Evolutionary conservation across 768 basidiomycete genomes (phyloP).

Genomic region (Russula foetens): DNA sequence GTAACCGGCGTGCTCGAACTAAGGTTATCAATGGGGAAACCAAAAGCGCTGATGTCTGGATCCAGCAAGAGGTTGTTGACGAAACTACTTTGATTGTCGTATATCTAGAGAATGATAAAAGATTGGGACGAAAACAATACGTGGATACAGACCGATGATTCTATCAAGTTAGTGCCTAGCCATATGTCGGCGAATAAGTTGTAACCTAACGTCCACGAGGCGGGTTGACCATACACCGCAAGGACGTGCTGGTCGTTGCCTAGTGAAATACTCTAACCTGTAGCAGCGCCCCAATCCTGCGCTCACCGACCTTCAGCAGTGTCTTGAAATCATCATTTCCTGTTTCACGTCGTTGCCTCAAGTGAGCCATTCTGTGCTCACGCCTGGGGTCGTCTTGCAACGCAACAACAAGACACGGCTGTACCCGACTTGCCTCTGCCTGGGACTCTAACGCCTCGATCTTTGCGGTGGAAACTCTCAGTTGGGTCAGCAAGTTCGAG

Average conservation of each 20-base stretch:
- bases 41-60: not conserved
- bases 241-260: conserved; percentile 2
- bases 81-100: conserved; percentile 1
- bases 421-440: too few species aligned
- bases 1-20: not conserved
- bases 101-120: conserved; percentile 7
- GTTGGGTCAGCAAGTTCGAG: too few species aligned
- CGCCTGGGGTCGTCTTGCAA: too few species aligned
- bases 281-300: too few species aligned
- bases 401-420: too few species aligned
- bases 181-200: conserved; percentile 58
- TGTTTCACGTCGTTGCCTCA: too few species aligned
- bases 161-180: conserved; percentile 45
- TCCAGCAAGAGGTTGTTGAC: not conserved
- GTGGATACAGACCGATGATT: conserved; percentile 9
- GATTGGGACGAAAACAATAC: not conserved
- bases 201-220: conserved; percentile 52
- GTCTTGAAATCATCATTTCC: too few species aligned
- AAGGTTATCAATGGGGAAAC: conserved; percentile 8
- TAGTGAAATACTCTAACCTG: not conserved
- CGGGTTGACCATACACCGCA: not conserved
- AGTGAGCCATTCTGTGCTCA: too few species aligned
- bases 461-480: too few species aligned
- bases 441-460: too few species aligned
- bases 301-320: too few species aligned